Percentiles rank a stretch among this genome's conserved stretches.
phyloP scores from a whole-genome alignment of 441 rosid species.

The Mallotus japonicus region DNA sequence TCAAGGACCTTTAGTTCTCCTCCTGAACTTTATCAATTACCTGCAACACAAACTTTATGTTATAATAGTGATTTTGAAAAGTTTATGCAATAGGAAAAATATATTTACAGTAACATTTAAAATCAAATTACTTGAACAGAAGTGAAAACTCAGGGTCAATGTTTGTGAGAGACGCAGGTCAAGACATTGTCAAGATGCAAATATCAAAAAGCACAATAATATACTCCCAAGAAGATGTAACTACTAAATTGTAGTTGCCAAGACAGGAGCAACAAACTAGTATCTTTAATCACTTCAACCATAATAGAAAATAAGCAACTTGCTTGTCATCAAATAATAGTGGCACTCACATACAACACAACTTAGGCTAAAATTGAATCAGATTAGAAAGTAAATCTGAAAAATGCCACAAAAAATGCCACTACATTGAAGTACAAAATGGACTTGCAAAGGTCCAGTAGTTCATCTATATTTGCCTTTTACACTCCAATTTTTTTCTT shows the following conservation, averaged over 20 bases:
- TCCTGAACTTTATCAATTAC: conserved; percentile 82
- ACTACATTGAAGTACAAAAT: background rate
- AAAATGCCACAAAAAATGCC: background rate
- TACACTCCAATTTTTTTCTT: background rate
- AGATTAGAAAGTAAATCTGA: background rate
- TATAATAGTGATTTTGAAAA: conserved; percentile 1
- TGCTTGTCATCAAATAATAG: background rate
- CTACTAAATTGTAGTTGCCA: background rate
- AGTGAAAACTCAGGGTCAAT: background rate
- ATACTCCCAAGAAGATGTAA: background rate
- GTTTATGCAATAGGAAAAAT: background rate
- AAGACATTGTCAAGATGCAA: background rate
- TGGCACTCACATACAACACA: background rate
- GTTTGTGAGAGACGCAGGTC: background rate
- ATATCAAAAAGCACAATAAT: too few species aligned
- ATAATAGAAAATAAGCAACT: background rate
- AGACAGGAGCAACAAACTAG: background rate
- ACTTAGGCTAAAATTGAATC: background rate
- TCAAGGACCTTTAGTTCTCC: conserved; percentile 45
- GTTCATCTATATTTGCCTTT: background rate
- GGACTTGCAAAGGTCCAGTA: background rate
- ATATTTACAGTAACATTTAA: background rate
- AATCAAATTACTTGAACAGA: too few species aligned
- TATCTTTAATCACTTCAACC: conserved; percentile 1
- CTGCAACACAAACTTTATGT: conserved; percentile 28